Conservation (phyloP, 2,329 filamentous ascomycete species). For the Penicillium sumatraense region DNA sequence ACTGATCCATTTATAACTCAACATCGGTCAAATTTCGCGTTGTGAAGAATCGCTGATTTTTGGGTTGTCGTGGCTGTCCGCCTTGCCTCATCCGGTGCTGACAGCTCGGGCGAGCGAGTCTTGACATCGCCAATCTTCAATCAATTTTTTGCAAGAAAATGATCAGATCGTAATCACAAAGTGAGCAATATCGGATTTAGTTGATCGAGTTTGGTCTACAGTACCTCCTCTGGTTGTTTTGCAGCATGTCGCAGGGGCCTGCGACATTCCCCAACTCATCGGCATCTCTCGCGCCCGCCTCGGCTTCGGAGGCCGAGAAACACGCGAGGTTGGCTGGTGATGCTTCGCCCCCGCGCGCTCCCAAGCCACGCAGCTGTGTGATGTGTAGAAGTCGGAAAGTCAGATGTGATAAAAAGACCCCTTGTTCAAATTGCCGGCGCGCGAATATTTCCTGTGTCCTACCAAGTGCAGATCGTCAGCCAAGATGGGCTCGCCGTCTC, state of each 20-base stretch:
- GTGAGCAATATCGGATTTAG: too few relatives aligned
- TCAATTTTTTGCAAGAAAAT: neutral
- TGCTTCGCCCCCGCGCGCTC: neutral
- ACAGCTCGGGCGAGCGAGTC: neutral
- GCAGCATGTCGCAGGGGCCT: neutral
- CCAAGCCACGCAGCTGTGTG: conserved; percentile 54
- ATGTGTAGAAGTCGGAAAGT: conserved; percentile 61
- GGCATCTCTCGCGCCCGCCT: conserved; percentile 4
- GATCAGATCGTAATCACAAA: neutral
- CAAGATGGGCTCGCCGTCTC: conserved; percentile 60
- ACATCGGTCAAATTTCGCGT: neutral
- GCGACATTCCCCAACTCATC: neutral
- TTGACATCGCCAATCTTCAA: neutral
- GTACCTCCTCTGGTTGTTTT: neutral
- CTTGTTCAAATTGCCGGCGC: conserved; percentile 62
- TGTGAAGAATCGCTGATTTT: neutral
- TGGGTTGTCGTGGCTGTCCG: neutral
- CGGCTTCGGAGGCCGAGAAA: conserved; percentile 19
- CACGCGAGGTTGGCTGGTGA: conserved; percentile 5
- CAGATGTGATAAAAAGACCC: conserved; percentile 61
- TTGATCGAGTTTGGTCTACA: neutral
- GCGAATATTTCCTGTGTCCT: conserved; percentile 59
- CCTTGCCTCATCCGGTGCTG: conserved; percentile 2
- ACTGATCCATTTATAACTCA: neutral
- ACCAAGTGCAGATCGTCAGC: conserved; percentile 55